These are phyloP conservation scores for Penicillium verhagenii DNA, from an alignment of 495 filamentous ascomycete species.

Conservation along the genomic window DNA sequence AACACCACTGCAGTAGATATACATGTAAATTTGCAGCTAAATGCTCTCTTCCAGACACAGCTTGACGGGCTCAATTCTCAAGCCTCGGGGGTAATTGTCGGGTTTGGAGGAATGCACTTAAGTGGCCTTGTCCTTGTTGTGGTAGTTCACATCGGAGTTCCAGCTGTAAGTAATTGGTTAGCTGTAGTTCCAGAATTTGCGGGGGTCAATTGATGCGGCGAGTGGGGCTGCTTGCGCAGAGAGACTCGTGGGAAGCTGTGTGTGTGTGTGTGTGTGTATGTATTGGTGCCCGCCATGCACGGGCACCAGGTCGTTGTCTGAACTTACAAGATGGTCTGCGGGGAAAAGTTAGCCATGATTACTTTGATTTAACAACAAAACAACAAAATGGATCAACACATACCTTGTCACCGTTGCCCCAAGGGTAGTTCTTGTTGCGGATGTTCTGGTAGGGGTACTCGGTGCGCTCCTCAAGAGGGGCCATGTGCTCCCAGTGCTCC, in stretches of 20 bases:
- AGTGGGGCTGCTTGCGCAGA: neutral
- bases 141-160: constrained; percentile 93
- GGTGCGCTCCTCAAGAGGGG: constrained; percentile 79
- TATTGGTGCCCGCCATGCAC: neutral
- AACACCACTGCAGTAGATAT: constrained; percentile 25
- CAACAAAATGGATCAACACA: constrained; percentile 24
- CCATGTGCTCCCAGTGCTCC: constrained; percentile 87
- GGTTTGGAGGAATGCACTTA: constrained; percentile 32
- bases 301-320: neutral
- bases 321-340: constrained; percentile 67
- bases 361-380: neutral
- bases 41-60: constrained; percentile 7
- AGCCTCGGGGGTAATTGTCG: constrained; percentile 4
- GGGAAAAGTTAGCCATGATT: constrained; percentile 30
- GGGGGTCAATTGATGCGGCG: neutral
- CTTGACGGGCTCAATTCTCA: constrained; percentile 4
- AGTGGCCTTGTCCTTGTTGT: constrained; percentile 80
- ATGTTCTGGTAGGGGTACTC: constrained; percentile 97
- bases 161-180: constrained; percentile 58
- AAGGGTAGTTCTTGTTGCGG: constrained; percentile 83
- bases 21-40: constrained; percentile 22
- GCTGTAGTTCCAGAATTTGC: neutral
- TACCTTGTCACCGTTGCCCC: constrained; percentile 92
- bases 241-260: neutral
- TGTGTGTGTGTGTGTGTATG: neutral